Conservation (phyloP, 495 filamentous ascomycete genomes). For the Penicillium desertorum region DNA sequence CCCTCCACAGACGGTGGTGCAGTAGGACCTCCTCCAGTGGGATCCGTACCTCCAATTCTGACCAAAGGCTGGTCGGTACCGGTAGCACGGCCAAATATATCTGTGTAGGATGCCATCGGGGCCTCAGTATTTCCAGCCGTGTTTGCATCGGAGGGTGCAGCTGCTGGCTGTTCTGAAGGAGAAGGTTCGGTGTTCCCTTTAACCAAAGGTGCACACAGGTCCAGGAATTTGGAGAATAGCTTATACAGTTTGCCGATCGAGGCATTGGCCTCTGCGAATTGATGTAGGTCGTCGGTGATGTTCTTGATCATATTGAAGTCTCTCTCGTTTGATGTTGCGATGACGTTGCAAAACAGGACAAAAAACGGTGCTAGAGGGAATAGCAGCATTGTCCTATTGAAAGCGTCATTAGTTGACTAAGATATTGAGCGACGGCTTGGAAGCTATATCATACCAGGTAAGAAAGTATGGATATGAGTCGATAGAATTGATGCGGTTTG, state of each 20-base stretch:
- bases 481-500: conserved; percentile 17
- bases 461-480: conserved; percentile 35
- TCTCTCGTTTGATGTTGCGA: conserved; percentile 31
- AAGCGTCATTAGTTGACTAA: neutral
- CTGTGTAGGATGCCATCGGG: conserved; percentile 6
- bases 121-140: neutral
- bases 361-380: conserved; percentile 37
- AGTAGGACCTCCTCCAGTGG: conserved; percentile 4
- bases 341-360: conserved; percentile 37
- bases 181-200: conserved; percentile 5
- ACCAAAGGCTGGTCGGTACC: neutral
- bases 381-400: conserved; percentile 32
- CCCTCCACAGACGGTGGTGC: conserved; percentile 19
- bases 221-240: conserved; percentile 33
- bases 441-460: conserved; percentile 25
- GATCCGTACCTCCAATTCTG: conserved; percentile 2
- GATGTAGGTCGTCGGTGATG: conserved; percentile 29
- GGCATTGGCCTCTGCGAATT: conserved; percentile 26
- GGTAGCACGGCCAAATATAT: conserved; percentile 11
- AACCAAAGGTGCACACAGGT: conserved; percentile 28
- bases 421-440: neutral
- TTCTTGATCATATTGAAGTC: conserved; percentile 34
- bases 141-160: neutral
- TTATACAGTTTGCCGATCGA: conserved; percentile 31
- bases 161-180: neutral